phyloP scores from a whole-genome alignment of 129 eudicot species.

The Mikania micrantha region DNA sequence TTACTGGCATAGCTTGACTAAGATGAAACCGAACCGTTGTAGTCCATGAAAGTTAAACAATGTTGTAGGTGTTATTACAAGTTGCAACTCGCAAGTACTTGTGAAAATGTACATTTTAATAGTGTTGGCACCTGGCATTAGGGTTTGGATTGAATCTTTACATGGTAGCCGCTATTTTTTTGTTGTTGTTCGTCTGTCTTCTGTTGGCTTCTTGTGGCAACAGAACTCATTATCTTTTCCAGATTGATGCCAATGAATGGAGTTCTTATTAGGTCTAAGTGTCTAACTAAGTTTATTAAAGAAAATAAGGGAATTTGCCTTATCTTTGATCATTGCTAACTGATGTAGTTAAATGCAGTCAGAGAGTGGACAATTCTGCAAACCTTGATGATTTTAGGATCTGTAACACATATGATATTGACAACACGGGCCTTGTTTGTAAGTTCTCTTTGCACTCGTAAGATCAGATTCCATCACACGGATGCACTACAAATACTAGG shows the following conservation, averaged over 20 bases:
- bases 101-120: not conserved
- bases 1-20: not conserved
- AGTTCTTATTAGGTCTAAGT: not conserved
- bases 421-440: conserved; percentile 97
- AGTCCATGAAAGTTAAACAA: not conserved
- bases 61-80: not conserved
- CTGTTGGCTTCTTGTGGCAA: not conserved
- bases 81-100: not conserved
- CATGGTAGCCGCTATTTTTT: not conserved
- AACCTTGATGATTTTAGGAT: conserved; percentile 70
- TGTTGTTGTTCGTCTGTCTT: not conserved
- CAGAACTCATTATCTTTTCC: not conserved
- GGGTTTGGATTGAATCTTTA: conserved; percentile 5
- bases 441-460: conserved; percentile 35
- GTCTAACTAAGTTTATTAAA: not conserved
- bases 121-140: not conserved
- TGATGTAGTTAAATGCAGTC: conserved; percentile 43
- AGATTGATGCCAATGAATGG: not conserved
- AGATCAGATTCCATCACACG: conserved; percentile 2
- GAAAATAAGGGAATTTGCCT: not conserved
- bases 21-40: not conserved
- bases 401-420: conserved; percentile 77
- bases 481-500: not conserved
- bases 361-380: conserved; percentile 56
- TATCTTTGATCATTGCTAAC: conserved; percentile 7